phyloP scores from a whole-genome alignment of 139 green algal genomes.

The Coelastrella sp. region DNA sequence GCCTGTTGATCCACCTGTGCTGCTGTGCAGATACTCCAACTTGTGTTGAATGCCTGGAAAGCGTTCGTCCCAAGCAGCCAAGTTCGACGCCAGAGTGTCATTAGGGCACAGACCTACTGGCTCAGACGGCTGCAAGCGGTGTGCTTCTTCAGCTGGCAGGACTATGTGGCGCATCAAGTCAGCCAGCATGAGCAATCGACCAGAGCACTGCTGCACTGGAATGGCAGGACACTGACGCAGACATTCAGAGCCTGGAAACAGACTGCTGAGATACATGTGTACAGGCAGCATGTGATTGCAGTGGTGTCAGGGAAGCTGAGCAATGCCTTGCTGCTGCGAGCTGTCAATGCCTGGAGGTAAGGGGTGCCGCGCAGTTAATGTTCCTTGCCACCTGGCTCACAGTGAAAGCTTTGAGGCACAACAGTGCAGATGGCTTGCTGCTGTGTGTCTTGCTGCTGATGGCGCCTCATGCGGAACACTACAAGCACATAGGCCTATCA shows the following conservation, averaged over 20 bases:
- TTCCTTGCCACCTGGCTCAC: neutral
- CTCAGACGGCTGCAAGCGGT: neutral
- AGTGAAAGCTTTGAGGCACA: neutral
- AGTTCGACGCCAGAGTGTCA: neutral
- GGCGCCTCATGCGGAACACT: no score
- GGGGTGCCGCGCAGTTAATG: neutral
- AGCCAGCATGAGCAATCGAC: conserved; percentile 13
- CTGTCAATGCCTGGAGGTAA: conserved; percentile 32
- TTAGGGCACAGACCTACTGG: neutral
- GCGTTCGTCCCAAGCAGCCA: neutral
- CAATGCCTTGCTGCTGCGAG: conserved; percentile 8
- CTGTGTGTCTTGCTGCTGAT: no score
- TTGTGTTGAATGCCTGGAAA: conserved; percentile 30
- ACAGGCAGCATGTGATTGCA: conserved; percentile 24
- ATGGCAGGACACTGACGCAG: neutral
- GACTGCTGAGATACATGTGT: conserved; percentile 20
- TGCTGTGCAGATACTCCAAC: conserved; percentile 20
- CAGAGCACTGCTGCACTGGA: conserved; percentile 17
- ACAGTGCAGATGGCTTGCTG: neutral
- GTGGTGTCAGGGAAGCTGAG: conserved; percentile 11
- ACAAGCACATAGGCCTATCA: no score
- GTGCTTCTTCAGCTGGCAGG: conserved; percentile 7
- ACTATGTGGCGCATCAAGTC: neutral
- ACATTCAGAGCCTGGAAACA: conserved; percentile 28
- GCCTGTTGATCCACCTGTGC: no score